Base-by-base conservation (phyloP, 2,329 filamentous ascomycete genomes). In the Sclerotinia minor region DNA sequence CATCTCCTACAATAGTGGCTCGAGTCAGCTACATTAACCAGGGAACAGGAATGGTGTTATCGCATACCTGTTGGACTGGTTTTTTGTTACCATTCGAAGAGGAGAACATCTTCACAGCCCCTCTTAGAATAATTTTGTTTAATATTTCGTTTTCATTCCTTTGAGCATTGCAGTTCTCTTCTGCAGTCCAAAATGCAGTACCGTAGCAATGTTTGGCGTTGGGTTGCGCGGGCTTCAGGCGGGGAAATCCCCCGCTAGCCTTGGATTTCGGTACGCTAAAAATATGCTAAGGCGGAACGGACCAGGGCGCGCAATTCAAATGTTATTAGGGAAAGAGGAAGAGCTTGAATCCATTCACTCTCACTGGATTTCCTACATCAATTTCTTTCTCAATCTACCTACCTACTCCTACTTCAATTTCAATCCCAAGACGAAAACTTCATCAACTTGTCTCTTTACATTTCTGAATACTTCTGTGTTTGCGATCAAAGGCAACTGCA, bases 1-100 rank as follows among this genome's bases (percentile, higher is more conserved):
- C 95, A 99, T 99, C 85, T 99, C 95, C 92, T 98, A 83, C 77
- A 59, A 63, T 54, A 67, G 53, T 69, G 59, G 41, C 67, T 59
- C 64, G 58, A 55, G 70, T 67, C 53, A 60, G 60, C 54, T 45
- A 19, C 8, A 44, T 69, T 54, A 55, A 17, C 54, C 63, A 65
- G 64, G 69, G 68, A 69, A 35, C 21, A 32, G 57, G 38, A 21
- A 47, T 6, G 38, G n/a, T 53, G 44, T 70, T 59, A 61, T 64
- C 52, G 79, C 84, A 77, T 81, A 92, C 90, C 87, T 91, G 89
- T 77, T 89, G 87, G 72, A 85, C 82, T 73, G 85, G 83, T 82
- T 92, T 92, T 83, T 90, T 90, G 80, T 85, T 82, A 80, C 84
- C 78, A 79, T 79, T 84, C 72, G 86, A 87, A 74, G 86, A 88